Evolutionary conservation across 2,329 filamentous ascomycete species (phyloP), one percentile per base, ranked within the genome.

Genomic region (Trichoderma asperellum): DNA sequence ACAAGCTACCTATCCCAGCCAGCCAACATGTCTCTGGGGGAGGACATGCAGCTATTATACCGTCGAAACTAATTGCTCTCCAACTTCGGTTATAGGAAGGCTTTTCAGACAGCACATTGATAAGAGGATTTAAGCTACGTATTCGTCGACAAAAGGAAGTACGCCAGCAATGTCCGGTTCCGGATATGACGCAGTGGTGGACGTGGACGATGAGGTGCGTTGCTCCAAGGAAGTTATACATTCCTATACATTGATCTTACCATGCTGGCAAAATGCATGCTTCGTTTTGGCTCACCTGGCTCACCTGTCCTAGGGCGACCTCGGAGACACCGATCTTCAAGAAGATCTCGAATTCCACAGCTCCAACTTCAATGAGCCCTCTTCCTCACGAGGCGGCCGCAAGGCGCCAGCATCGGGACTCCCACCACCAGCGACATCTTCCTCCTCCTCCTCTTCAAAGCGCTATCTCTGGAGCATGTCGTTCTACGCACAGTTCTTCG

Each of bases 321-420:
- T 99, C 79, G 96, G 96, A 76, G 94, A 97, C 83, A 99, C 96
- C 69, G 96, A 99, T 81, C 91, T 99, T 29, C 94, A 97, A 85
- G 95, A 97, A 81, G 96, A 98, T 82, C 94, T 99, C 79, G 96
- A 98, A 87, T 99, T 99, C 84, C 96, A 99, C 86, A 92, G 90
- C 78, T 97, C 94, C 73, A 88, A 92, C 84, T 96, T 96, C 81
- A 88, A 90, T 76, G 89, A 89, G 69, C 63, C 63, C 27, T 78
- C 85, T 73, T 77, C 68, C 16, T 56, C 79, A 18, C 80, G 83
- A 70, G 83, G 82, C 43, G 83, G 82, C 43, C 83, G 86, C 73
- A 86, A 87, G 74, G 76, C 80, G n/a, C 75, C 81, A 5, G 76
- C 82, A 8, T 81, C 84, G 4, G 83, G 88, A 16, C 88, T 90